Evolutionary conservation across 1,139 yeast species (phyloP).

Genomic region (Hansenula lynferdii): DNA sequence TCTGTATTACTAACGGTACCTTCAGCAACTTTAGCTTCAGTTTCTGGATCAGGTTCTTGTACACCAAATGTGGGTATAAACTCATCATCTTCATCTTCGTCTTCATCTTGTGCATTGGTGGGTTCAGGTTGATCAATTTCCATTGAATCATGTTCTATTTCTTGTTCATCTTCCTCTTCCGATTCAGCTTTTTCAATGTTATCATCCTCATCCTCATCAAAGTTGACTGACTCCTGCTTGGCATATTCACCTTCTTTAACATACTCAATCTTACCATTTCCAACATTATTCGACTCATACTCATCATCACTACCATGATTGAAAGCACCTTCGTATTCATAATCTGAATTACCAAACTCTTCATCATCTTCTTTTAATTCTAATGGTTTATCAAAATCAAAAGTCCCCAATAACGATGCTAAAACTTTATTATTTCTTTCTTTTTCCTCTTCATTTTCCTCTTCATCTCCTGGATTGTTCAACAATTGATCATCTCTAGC

Average conservation of each 20-base stretch:
- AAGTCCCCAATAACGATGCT: slow-evolving; percentile 44
- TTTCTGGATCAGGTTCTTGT: slow-evolving; percentile 4
- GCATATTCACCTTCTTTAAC: slow-evolving; percentile 25
- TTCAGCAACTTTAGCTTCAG: slow-evolving; percentile 9
- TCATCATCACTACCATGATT: slow-evolving; percentile 35
- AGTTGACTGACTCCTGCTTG: slow-evolving; percentile 7
- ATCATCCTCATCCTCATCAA: slow-evolving; percentile 29
- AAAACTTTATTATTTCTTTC: slow-evolving; percentile 42
- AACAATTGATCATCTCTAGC: slow-evolving; percentile 20
- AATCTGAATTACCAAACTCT: slow-evolving; percentile 41
- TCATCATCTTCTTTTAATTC: slow-evolving; percentile 42
- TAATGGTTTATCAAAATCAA: slow-evolving; percentile 60
- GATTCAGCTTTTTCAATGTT: too few relatives aligned
- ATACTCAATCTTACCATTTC: slow-evolving; percentile 24
- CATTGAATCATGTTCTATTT: background rate
- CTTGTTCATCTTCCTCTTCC: slow-evolving; percentile 30
- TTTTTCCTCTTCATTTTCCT: slow-evolving; percentile 29
- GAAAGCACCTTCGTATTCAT: slow-evolving; percentile 41
- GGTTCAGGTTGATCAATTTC: slow-evolving; percentile 5
- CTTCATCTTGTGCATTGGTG: slow-evolving; percentile 13
- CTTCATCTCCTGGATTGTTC: slow-evolving; percentile 18
- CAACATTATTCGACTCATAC: slow-evolving; percentile 27
- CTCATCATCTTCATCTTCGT: slow-evolving; percentile 33
- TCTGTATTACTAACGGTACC: slow-evolving; percentile 44
- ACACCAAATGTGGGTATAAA: slow-evolving; percentile 49